phyloP scores from a whole-genome alignment of 495 filamentous ascomycete genomes.

The Podospora pseudoanserina region DNA sequence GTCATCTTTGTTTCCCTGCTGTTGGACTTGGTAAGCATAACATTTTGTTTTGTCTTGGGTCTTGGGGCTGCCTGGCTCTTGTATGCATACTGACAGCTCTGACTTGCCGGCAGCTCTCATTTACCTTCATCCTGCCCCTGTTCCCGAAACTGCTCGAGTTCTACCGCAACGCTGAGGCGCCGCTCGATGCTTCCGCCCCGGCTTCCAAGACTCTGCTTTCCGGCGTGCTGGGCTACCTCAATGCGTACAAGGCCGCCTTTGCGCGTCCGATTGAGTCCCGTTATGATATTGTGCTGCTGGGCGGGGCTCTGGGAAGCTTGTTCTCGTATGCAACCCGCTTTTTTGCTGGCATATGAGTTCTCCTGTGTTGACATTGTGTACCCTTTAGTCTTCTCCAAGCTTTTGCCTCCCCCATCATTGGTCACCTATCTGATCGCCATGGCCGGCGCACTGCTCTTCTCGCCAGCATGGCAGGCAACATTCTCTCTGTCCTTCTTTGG shows the following conservation, averaged over 20 bases:
- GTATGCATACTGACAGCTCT: constrained; percentile 16
- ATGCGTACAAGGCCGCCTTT: constrained; percentile 93
- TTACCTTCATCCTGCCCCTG: constrained; percentile 95
- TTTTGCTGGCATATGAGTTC: not conserved
- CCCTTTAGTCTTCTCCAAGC: constrained; percentile 68
- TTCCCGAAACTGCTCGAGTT: constrained; percentile 93
- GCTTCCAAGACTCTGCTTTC: constrained; percentile 61
- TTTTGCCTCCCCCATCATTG: constrained; percentile 87
- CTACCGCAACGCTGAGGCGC: constrained; percentile 71
- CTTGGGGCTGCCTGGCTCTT: constrained; percentile 23
- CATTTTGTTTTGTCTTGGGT: not conserved
- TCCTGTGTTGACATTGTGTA: constrained; percentile 11
- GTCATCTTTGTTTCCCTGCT: constrained; percentile 60
- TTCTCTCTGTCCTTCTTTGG: constrained; percentile 89
- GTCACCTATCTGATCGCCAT: constrained; percentile 80
- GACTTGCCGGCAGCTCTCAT: constrained; percentile 40
- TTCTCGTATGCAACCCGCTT: constrained; percentile 50
- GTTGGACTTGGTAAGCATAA: constrained; percentile 47
- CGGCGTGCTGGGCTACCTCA: constrained; percentile 75
- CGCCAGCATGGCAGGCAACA: constrained; percentile 92
- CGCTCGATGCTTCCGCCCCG: constrained; percentile 49
- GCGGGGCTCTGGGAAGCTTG: constrained; percentile 87
- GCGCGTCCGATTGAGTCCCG: constrained; percentile 88
- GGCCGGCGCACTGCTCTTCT: constrained; percentile 86
- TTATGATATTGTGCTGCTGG: constrained; percentile 95